Percentiles rank a stretch among this genome's conserved stretches.
These are phyloP conservation scores for Tulasnella sp. DNA, from an alignment of 768 basidiomycete species.

Conservation along the genomic window DNA sequence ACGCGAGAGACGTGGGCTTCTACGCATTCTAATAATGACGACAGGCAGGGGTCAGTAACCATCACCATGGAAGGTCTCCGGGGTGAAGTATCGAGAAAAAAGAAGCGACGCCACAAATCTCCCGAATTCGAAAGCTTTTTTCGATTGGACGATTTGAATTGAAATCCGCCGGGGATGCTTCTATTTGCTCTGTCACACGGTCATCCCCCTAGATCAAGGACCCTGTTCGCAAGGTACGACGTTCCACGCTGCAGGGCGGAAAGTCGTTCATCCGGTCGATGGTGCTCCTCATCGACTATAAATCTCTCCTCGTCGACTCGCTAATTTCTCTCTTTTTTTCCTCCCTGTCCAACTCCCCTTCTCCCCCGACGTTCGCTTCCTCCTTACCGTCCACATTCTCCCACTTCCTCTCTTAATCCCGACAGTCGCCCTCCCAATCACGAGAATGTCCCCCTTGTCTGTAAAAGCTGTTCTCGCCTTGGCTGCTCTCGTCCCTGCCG, in stretches of 20 bases:
- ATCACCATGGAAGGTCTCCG: background rate
- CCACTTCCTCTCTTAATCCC: background rate
- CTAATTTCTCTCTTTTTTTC: background rate
- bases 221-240: background rate
- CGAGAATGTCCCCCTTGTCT: background rate
- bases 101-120: background rate
- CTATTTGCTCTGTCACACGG: background rate
- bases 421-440: background rate
- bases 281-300: background rate
- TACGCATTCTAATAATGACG: background rate
- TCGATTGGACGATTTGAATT: too few relatives aligned
- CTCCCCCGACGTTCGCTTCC: background rate
- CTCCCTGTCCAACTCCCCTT: background rate
- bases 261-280: background rate
- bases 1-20: background rate
- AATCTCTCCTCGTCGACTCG: background rate
- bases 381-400: background rate
- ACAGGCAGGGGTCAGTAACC: background rate
- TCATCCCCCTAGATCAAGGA: background rate
- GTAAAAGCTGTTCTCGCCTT: background rate
- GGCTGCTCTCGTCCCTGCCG: background rate
- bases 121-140: background rate
- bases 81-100: background rate
- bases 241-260: background rate
- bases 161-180: background rate